These are phyloP conservation scores for Cercospora sojina DNA, from an alignment of 2,329 filamentous ascomycete genomes.

Conservation along the genomic window DNA sequence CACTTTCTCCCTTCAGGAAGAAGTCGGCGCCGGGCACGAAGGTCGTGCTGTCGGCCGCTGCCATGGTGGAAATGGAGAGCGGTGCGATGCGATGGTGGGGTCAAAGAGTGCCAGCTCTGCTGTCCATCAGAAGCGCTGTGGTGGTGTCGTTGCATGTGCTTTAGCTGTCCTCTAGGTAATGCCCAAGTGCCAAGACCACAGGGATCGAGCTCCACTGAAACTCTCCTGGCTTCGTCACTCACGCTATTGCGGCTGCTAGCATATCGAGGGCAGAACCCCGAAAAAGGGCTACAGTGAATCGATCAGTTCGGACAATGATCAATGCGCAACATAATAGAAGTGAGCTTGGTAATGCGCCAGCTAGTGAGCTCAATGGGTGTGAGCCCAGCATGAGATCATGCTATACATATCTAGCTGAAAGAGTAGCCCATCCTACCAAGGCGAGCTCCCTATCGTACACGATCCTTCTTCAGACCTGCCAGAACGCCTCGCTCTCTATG, in stretches of 20 bases:
- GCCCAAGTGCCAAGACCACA: background rate
- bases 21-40: constrained; percentile 33
- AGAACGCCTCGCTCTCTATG: constrained; percentile 20
- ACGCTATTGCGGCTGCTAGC: background rate
- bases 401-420: background rate
- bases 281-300: background rate
- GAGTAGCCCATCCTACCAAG: background rate
- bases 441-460: constrained; percentile 13
- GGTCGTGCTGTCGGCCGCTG: constrained; percentile 24
- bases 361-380: background rate
- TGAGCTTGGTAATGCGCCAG: background rate
- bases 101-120: constrained; percentile 10
- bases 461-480: constrained; percentile 3
- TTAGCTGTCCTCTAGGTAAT: constrained; percentile 2
- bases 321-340: background rate
- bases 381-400: background rate
- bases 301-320: background rate
- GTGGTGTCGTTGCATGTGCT: constrained; percentile 6
- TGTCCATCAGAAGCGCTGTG: constrained; percentile 7
- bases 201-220: constrained; percentile 5
- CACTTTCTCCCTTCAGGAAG: constrained; percentile 74
- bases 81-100: background rate
- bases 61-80: constrained; percentile 1
- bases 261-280: background rate
- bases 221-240: background rate